phyloP scores from a whole-genome alignment of 2,329 filamentous ascomycete species.

The Penicillium frequentans region DNA sequence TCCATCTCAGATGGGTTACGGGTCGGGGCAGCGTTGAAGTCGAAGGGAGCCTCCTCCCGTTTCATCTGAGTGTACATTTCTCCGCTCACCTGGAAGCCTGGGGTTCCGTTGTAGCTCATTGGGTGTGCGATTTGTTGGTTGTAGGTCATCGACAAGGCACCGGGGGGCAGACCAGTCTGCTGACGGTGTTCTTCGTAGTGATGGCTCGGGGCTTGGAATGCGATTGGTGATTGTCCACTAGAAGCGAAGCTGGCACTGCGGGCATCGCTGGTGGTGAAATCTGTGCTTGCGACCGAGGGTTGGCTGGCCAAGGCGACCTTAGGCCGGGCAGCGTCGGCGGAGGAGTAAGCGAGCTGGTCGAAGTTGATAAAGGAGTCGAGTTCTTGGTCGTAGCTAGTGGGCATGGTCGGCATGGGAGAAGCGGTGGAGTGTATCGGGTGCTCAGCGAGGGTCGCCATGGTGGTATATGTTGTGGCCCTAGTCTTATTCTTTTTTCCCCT shows the following conservation, averaged over 20 bases:
- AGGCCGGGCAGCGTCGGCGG: constrained; percentile 34
- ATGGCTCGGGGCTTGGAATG: constrained; percentile 80
- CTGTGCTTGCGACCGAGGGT: constrained; percentile 37
- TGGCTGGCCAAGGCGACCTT: constrained; percentile 38
- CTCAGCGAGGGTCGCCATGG: constrained; percentile 39
- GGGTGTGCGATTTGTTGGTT: constrained; percentile 55
- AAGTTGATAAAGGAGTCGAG: constrained; percentile 50
- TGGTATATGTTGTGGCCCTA: neutral
- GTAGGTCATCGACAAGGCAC: constrained; percentile 76
- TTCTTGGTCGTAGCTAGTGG: constrained; percentile 43
- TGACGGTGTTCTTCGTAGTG: constrained; percentile 95
- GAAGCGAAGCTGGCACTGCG: constrained; percentile 37
- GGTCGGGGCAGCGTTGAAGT: constrained; percentile 67
- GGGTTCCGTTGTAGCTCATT: constrained; percentile 38
- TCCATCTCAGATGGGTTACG: constrained; percentile 60
- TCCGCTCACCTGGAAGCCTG: constrained; percentile 54
- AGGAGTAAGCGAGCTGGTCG: constrained; percentile 45
- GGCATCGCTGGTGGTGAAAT: constrained; percentile 33
- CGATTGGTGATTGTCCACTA: constrained; percentile 50
- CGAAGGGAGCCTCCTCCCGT: constrained; percentile 51
- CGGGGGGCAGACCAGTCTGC: constrained; percentile 87
- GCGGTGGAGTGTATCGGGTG: constrained; percentile 31
- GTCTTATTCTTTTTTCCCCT: neutral
- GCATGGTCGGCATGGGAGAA: constrained; percentile 32
- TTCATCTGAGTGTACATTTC: constrained; percentile 53